Base-by-base conservation (phyloP, 2,329 filamentous ascomycete species). In the Microthyrium microscopicum region DNA sequence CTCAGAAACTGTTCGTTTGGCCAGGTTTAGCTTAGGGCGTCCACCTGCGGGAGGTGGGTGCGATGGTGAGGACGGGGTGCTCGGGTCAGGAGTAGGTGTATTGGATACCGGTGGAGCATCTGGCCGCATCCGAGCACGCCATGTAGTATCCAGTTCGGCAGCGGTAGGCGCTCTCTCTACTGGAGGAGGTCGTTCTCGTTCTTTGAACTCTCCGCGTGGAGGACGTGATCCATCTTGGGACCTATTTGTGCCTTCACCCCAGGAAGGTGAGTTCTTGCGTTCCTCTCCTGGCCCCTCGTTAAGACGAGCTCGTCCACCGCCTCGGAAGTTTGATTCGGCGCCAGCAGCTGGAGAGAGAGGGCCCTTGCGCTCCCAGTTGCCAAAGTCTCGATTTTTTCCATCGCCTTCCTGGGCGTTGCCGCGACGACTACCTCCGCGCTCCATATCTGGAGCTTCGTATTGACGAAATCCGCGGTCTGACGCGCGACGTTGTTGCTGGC, bases 361-460 rank as follows among this genome's bases (percentile, higher is more conserved):
- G 9, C 89, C 89, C 52, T 81, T 89, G 46, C 89, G 80, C 58
- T 94, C 87, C 89, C 89, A 98, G 56, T 83, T 91, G 44, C 72
- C 69, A 43, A 89, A 78, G 52, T 91, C 81, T 37, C 82, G 75
- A 36, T 73, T 58, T 53, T 81, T 85, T 5, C 77, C 77, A 52
- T 87, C 82, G 33, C 64, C 62, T 40, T 77, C 71, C 40, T 67
- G 64, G 41, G 72, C 70, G 33, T 71, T 71, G 33, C 48, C 42
- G 43, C 79, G 77, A 43, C 79, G 76, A 44, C 73, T 63, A 39
- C 70, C 61, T 41, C 73, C 72, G 39, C 80, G 79, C 33, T 83
- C 77, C 44, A 70, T 59, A 30, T 53, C 60, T 37, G 49, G 56
- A 42, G 61, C 64, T 40, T 35, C 48, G 29, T 56, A 53, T 45